Base-by-base conservation (phyloP, 208 protist genomes). In the Leishmania tarentolae region DNA sequence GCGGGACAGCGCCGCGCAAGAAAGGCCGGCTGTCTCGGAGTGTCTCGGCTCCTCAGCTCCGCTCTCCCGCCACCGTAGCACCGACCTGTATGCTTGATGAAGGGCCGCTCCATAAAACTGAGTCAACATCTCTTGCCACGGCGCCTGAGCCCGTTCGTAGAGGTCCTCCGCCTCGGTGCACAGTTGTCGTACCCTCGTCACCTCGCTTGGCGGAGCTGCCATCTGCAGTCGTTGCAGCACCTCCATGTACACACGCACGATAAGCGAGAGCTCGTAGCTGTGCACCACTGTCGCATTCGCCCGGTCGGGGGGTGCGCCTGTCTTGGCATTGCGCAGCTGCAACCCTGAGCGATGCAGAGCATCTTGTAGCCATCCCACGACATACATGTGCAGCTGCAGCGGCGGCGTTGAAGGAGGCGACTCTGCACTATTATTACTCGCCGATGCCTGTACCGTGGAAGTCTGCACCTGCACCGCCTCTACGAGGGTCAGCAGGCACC, bases 231-330 rank as follows among this genome's bases (percentile, higher is more conserved):
- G 70, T 35, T 56, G 61, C n/a, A 86, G 74, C 74, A 65, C 78
- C 13, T 69, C 63, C 24, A 19, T 24, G 78, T 86, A 86, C 19
- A 82, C 78, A 5, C 78, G 72, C n/a, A 86, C 28, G n/a, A 82
- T 35, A 31, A 86, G 44, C 21, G 82, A 52, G 28, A 79, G 11
- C 57, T 86, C 82, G 35, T 86, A 86, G 74, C 82, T 76, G 78
- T 80, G 75, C 5, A 86, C 52, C n/a, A 86, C 82, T n/a, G 50
- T 37, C 40, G 72, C 47, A 0, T 59, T 65, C 3, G n/a, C 47
- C 19, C 68, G 44, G 65, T 46, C 35, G 24, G 56, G 42, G 31
- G 52, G 21, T 17, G n/a, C 24, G 1, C 50, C 7, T 5, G 44
- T 6, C 1, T 21, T 11, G 19, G 24, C 56, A 46, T 65, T 17